phyloP scores from a whole-genome alignment of 352 stramenopile genomes.

The Pythium scleroteichum region DNA sequence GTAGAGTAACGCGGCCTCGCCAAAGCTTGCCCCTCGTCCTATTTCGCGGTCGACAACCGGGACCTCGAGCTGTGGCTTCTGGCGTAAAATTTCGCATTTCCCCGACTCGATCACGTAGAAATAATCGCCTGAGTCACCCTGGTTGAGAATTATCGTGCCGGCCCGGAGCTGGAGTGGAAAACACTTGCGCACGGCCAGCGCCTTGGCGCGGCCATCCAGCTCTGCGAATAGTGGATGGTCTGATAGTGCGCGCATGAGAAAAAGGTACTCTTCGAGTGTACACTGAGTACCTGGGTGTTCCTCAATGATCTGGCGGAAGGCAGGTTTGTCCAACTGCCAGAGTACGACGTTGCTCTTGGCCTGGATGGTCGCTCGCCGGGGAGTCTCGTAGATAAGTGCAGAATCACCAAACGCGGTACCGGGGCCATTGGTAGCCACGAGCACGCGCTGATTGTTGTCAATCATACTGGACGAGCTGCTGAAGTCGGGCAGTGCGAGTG shows the following conservation, averaged over 20 bases:
- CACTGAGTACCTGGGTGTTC: constrained; percentile 69
- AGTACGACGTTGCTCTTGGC: constrained; percentile 51
- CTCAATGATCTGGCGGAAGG: constrained; percentile 62
- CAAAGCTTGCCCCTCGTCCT: constrained; percentile 84
- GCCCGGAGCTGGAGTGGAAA: constrained; percentile 70
- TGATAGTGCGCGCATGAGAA: constrained; percentile 65
- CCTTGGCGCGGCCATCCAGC: constrained; percentile 75
- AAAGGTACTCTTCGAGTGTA: constrained; percentile 75
- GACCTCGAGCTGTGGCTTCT: constrained; percentile 52
- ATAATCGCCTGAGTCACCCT: constrained; percentile 84
- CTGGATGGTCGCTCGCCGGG: constrained; percentile 70
- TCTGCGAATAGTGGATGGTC: constrained; percentile 78
- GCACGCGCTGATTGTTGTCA: constrained; percentile 64
- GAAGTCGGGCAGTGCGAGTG: constrained; percentile 69
- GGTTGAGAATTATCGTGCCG: constrained; percentile 65
- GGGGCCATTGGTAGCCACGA: constrained; percentile 79
- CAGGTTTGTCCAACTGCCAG: constrained; percentile 74
- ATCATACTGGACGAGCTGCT: constrained; percentile 59
- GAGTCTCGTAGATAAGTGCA: constrained; percentile 83
- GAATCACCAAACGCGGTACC: constrained; percentile 83
- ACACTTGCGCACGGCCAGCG: constrained; percentile 78
- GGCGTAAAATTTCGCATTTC: constrained; percentile 70
- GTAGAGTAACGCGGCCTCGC: constrained; percentile 96
- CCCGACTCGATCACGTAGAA: constrained; percentile 85
- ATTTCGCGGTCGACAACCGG: constrained; percentile 74